phyloP scores from a whole-genome alignment of 208 protist genomes.

The Endotrypanum monterogeii region DNA sequence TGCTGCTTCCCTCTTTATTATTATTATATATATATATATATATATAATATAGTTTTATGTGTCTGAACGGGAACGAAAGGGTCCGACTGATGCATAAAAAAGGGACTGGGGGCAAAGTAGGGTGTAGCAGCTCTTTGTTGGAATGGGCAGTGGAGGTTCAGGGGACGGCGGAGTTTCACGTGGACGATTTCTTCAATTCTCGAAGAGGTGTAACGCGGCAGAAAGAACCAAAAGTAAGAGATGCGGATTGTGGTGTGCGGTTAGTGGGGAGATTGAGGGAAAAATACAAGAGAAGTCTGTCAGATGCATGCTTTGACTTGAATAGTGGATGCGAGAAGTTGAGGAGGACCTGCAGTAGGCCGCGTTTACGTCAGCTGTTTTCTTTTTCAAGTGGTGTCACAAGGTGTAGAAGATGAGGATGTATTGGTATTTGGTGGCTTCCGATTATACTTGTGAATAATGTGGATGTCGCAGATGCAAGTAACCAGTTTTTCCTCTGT shows the following conservation, averaged over 20 bases:
- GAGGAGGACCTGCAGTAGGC: not conserved
- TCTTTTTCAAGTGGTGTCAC: not conserved
- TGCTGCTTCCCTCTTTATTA: not conserved
- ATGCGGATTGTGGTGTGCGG: not conserved
- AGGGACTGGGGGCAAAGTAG: not conserved
- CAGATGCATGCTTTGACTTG: not conserved
- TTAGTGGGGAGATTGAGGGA: not conserved
- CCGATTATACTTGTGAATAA: not conserved
- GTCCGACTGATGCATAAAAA: not conserved
- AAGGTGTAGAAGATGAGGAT: not conserved
- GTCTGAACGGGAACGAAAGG: not conserved
- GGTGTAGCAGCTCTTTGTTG: too few species aligned
- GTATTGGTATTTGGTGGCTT: not conserved
- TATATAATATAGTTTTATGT: not conserved
- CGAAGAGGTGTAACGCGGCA: conserved; percentile 31
- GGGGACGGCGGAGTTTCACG: not conserved
- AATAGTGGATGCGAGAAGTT: not conserved
- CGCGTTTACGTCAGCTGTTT: not conserved
- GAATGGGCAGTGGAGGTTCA: not conserved
- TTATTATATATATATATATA: not conserved
- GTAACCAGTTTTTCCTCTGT: not conserved
- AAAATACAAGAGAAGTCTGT: not conserved
- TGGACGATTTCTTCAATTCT: conserved; percentile 14
- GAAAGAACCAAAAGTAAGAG: conserved; percentile 13
- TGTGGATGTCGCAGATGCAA: not conserved